A percentile compares a stretch with the other conserved stretches of the same genome.
These are phyloP conservation scores for Simplicillium aogashimaense DNA, from an alignment of 2,329 filamentous ascomycete species.

Conservation along the genomic window DNA sequence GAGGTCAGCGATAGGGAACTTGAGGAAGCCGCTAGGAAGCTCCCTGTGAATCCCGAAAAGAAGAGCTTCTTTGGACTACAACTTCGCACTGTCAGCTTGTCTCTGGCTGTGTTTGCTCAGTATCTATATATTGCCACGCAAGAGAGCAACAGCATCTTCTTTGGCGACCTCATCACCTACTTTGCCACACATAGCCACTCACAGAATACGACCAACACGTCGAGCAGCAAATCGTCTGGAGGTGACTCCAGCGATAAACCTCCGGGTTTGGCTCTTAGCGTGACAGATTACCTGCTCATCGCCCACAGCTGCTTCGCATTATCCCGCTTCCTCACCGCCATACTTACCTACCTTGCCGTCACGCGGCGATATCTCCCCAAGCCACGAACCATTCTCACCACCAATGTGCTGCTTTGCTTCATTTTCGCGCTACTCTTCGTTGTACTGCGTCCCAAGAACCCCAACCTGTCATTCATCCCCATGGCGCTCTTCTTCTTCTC, in stretches of 20 bases:
- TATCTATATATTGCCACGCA: slow-evolving; percentile 74
- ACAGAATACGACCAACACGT: slow-evolving; percentile 16
- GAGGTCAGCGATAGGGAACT: slow-evolving; percentile 49
- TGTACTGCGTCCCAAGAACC: slow-evolving; percentile 30
- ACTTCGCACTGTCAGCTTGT: slow-evolving; percentile 47
- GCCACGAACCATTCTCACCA: slow-evolving; percentile 59
- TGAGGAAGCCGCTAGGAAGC: slow-evolving; percentile 32
- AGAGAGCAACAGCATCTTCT: slow-evolving; percentile 52
- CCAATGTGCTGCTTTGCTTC: slow-evolving; percentile 51
- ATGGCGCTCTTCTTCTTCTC: slow-evolving; percentile 67
- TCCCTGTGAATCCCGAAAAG: slow-evolving; percentile 41
- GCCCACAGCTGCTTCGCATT: slow-evolving; percentile 64
- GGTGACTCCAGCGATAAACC: slow-evolving; percentile 18
- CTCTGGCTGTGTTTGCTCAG: slow-evolving; percentile 64
- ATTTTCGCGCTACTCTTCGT: slow-evolving; percentile 41
- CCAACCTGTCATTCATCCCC: slow-evolving; percentile 46
- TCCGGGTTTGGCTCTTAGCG: slow-evolving; percentile 39
- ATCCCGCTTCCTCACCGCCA: slow-evolving; percentile 60
- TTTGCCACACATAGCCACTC: slow-evolving; percentile 16
- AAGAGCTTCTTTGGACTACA: slow-evolving; percentile 36
- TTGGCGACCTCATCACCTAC: slow-evolving; percentile 38
- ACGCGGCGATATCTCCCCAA: slow-evolving; percentile 42
- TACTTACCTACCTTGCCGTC: slow-evolving; percentile 49
- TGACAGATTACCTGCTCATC: slow-evolving; percentile 59
- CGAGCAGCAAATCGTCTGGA: not conserved